Base-by-base conservation (phyloP, 2,329 filamentous ascomycete species). In the Aspergillus terreus region DNA sequence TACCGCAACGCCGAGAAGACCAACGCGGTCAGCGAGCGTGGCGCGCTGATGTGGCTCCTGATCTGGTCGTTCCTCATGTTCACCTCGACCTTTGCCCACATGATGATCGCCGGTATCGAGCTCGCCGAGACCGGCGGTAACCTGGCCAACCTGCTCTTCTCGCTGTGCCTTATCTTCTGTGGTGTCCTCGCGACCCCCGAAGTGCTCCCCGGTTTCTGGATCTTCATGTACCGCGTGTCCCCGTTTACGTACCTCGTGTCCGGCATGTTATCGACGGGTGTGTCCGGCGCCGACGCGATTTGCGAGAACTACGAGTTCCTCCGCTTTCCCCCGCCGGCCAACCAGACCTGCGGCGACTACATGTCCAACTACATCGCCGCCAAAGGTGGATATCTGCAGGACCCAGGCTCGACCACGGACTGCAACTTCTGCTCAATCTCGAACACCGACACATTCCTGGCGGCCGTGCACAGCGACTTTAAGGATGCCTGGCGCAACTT, bases 221-320 rank as follows among this genome's bases (percentile, higher is more conserved):
- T 83, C 58, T 90, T 89, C 73, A 89, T 90, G 86, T 88, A 89
- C 70, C 79, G 82, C 35, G 76, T 84, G 32, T 83, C 80, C 0
- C 85, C 85, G 0, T 85, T 88, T 55, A 87, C 83, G 0, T 89
- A 88, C 47, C 72, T 77, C 10, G 74, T 78, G 19, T 73, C 74
- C 7, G 70, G 71, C n/a, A 70, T 78, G 57, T 51, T 72, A 11
- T 70, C 72, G 1, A 72, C 70, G 2, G 73, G 70, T 43, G 63
- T 72, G 6, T 63, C 68, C 1, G 64, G 66, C 30, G 57, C 64
- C 0, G 33, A 50, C 0, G 66, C 67, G n/a, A 19, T 49, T 41
- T 74, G 71, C 48, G 64, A 64, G 11, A 14, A 41, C 0, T 56
- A 66, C 36, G 71, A 74, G 53, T 57, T 61, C 44, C 58, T 73